Conservation (phyloP, 2,329 filamentous ascomycete genomes). For the Trichoderma breve region DNA sequence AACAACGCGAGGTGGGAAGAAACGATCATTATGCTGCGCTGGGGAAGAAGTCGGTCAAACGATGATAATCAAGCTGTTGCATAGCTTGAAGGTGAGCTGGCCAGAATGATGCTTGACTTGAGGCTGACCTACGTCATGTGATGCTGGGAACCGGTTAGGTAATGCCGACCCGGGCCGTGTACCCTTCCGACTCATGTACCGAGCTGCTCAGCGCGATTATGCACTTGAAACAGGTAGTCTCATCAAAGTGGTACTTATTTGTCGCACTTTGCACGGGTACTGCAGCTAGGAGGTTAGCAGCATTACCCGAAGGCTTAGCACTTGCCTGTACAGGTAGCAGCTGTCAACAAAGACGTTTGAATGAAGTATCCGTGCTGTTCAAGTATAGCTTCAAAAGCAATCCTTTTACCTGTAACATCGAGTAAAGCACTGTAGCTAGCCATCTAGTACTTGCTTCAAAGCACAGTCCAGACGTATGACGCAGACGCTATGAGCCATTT, state of each 20-base stretch:
- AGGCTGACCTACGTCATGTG: slow-evolving; percentile 15
- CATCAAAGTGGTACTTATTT: neutral
- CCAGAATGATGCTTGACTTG: slow-evolving; percentile 12
- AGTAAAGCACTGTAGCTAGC: no score
- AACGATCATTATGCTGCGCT: slow-evolving; percentile 12
- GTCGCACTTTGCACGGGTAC: neutral
- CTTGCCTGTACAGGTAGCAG: neutral
- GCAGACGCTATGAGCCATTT: neutral
- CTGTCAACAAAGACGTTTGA: neutral
- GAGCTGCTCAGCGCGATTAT: neutral
- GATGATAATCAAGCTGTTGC: neutral
- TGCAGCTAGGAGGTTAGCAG: neutral
- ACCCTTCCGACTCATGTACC: neutral
- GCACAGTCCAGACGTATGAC: no score
- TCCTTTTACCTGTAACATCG: neutral
- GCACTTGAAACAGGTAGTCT: neutral
- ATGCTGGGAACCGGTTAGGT: neutral
- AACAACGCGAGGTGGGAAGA: neutral
- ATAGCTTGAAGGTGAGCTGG: neutral
- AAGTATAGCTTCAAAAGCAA: neutral
- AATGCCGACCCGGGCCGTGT: neutral
- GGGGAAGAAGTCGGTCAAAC: neutral
- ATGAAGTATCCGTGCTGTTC: neutral
- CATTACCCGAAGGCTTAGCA: neutral
- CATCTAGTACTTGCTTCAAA: no score